Percentiles rank a stretch among this genome's conserved stretches.
These are phyloP conservation scores for Lepidium sativum DNA, from an alignment of 345 rosid species.

Conservation along the genomic window DNA sequence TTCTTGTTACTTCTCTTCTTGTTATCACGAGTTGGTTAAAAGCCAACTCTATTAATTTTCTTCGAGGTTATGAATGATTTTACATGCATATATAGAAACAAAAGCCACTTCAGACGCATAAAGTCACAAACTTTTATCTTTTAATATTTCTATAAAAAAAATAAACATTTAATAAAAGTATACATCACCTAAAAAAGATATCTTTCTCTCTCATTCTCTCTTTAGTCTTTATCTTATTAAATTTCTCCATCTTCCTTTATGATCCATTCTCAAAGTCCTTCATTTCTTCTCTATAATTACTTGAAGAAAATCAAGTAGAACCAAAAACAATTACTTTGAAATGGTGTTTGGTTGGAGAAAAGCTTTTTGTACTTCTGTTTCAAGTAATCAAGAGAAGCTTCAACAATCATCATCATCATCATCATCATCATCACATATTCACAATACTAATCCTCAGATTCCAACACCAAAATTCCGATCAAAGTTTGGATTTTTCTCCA, in stretches of 20 bases:
- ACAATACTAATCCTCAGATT: not conserved
- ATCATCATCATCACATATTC: too few species aligned
- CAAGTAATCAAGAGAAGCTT: slow-evolving; percentile 41
- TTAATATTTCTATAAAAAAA: too few species aligned
- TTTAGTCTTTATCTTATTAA: slow-evolving; percentile 24
- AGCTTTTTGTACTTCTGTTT: slow-evolving; percentile 60
- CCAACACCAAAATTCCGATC: slow-evolving; percentile 48
- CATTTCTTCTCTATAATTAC: slow-evolving; percentile 10
- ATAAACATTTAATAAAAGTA: too few species aligned
- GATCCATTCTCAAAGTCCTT: not conserved
- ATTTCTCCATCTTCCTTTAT: slow-evolving; percentile 24
- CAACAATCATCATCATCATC: slow-evolving; percentile 19
- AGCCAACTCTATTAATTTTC: too few species aligned
- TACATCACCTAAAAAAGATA: too few species aligned
- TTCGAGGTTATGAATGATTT: slow-evolving; percentile 1
- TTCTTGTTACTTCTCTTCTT: too few species aligned
- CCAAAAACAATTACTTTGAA: not conserved
- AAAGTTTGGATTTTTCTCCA: slow-evolving; percentile 63
- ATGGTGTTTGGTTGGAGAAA: slow-evolving; percentile 35
- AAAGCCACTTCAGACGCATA: slow-evolving; percentile 20
- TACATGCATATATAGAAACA: not conserved
- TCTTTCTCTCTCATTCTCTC: slow-evolving; percentile 1
- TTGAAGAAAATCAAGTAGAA: not conserved
- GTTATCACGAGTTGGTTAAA: too few species aligned
- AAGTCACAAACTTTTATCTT: slow-evolving; percentile 6